Evolutionary conservation across 192 early-diverging fungal genomes (phyloP).

Genomic region (Coemansia nantahalensis): DNA sequence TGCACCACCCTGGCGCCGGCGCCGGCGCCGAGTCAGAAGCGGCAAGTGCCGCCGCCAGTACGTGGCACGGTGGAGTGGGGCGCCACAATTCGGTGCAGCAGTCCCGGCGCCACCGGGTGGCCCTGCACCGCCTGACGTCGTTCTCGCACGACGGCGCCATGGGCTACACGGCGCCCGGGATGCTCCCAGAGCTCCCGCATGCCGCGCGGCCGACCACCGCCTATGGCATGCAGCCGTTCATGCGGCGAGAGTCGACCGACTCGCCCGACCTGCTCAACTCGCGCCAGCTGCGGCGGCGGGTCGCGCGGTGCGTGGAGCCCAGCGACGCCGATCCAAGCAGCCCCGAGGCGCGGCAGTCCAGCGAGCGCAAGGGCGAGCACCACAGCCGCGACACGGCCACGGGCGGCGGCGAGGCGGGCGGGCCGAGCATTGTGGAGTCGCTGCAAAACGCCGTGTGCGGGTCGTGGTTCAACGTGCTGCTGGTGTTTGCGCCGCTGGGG

Average conservation of each 20-base stretch:
- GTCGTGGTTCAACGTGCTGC: constrained; percentile 66
- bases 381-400: not conserved
- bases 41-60: not conserved
- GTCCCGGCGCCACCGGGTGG: not conserved
- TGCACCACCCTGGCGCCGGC: not conserved
- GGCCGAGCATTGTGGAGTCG: constrained; percentile 18
- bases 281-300: constrained; percentile 36
- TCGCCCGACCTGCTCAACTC: constrained; percentile 48
- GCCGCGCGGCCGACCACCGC: constrained; percentile 13
- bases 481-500: constrained; percentile 80
- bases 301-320: constrained; percentile 21
- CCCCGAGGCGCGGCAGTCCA: not conserved
- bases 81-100: not conserved
- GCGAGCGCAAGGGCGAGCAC: constrained; percentile 1
- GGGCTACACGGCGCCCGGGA: not conserved
- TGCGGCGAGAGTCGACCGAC: constrained; percentile 5
- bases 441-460: constrained; percentile 35
- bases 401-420: not conserved
- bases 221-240: not conserved
- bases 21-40: no score
- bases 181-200: not conserved
- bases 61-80: not conserved
- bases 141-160: constrained; percentile 38
- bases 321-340: not conserved
- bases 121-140: constrained; percentile 13